These are phyloP conservation scores for Bothriochloa decipiens DNA, from an alignment of 176 grass and related monocot species.

Conservation along the genomic window DNA sequence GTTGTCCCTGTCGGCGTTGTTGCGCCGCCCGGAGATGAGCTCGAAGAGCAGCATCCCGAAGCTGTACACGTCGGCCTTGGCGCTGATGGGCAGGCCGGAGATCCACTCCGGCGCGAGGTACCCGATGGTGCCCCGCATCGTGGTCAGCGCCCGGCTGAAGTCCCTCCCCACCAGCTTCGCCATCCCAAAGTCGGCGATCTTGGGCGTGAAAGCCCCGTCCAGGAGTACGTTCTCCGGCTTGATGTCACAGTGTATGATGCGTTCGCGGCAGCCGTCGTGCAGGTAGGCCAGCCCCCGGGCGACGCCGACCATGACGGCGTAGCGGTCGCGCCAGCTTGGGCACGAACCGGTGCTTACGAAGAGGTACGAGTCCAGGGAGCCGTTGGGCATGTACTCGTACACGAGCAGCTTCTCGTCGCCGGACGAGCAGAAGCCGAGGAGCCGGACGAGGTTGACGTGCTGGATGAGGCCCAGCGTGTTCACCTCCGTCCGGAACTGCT, in stretches of 20 bases:
- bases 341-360: neutral
- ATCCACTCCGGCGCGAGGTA: too few relatives aligned
- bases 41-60: slow-evolving; percentile 57
- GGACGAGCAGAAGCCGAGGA: slow-evolving; percentile 29
- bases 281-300: too few relatives aligned
- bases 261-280: slow-evolving; percentile 27
- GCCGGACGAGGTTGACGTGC: slow-evolving; percentile 3
- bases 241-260: slow-evolving; percentile 64
- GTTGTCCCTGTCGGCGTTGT: neutral
- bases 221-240: slow-evolving; percentile 53
- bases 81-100: too few relatives aligned
- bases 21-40: neutral
- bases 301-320: too few relatives aligned
- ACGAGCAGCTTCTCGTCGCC: slow-evolving; percentile 35
- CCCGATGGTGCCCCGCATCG: too few relatives aligned
- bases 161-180: too few relatives aligned
- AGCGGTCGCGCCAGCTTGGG: too few relatives aligned
- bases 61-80: slow-evolving; percentile 56
- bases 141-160: too few relatives aligned
- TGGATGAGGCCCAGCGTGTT: neutral
- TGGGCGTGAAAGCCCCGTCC: too few relatives aligned
- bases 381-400: slow-evolving; percentile 52
- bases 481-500: slow-evolving; percentile 24
- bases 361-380: slow-evolving; percentile 9
- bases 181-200: too few relatives aligned